phyloP scores from a whole-genome alignment of 352 stramenopile species.

The Phytophthora crassamura region DNA sequence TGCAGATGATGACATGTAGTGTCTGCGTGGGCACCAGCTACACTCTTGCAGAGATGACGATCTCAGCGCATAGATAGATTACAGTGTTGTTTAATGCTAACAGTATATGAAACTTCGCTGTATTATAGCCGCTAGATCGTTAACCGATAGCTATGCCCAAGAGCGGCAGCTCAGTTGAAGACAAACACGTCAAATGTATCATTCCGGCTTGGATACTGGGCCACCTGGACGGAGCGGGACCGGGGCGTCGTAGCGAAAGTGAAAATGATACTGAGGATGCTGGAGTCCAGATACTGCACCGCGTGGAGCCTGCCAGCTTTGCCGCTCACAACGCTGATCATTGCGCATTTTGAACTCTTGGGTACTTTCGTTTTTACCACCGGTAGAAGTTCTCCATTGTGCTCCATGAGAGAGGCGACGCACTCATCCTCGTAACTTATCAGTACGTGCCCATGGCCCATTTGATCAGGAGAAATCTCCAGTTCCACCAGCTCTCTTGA shows the following conservation, averaged over 20 bases:
- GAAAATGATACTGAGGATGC: slow-evolving; percentile 7
- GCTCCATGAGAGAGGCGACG: neutral
- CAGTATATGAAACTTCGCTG: too few relatives aligned
- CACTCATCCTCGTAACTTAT: too few relatives aligned
- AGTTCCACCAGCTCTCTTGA: slow-evolving; percentile 1
- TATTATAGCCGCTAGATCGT: neutral
- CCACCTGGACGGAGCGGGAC: too few relatives aligned
- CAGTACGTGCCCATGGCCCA: neutral
- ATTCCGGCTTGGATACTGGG: too few relatives aligned
- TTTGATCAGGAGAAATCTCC: neutral
- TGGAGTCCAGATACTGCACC: neutral
- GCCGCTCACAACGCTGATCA: neutral
- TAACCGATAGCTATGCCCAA: too few relatives aligned
- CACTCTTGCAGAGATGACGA: too few relatives aligned
- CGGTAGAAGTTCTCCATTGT: neutral
- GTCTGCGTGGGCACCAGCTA: too few relatives aligned
- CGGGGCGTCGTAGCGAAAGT: slow-evolving; percentile 5
- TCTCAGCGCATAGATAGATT: too few relatives aligned
- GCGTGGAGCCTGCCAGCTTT: neutral
- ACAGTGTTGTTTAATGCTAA: too few relatives aligned
- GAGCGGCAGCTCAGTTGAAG: too few relatives aligned
- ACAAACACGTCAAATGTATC: too few relatives aligned
- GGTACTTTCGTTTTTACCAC: slow-evolving; percentile 6
- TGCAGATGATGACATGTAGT: too few relatives aligned
- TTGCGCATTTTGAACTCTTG: neutral